phyloP scores from a whole-genome alignment of 345 rosid species.

The Ceriops decandra region DNA sequence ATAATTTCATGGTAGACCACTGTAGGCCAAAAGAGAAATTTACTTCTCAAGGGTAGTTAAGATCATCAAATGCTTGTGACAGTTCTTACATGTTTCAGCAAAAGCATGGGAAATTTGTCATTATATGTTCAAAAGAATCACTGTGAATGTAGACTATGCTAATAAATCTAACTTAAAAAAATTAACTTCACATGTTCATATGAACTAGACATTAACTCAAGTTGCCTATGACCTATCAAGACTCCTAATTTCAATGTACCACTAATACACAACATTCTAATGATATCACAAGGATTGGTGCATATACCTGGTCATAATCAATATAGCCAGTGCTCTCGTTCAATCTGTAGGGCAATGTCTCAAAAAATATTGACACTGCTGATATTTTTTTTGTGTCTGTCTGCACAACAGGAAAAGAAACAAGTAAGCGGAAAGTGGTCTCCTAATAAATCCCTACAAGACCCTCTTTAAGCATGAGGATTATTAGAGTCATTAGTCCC shows the following conservation, averaged over 20 bases:
- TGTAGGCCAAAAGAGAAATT: too few relatives aligned
- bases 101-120: too few relatives aligned
- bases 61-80: too few relatives aligned
- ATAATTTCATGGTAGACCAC: slow-evolving; percentile 1
- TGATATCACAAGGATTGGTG: too few relatives aligned
- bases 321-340: slow-evolving; percentile 93
- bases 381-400: slow-evolving; percentile 98
- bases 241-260: neutral
- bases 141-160: slow-evolving; percentile 1
- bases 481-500: too few relatives aligned
- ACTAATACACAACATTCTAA: too few relatives aligned
- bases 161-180: neutral
- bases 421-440: slow-evolving; percentile 5
- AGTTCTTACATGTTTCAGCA: too few relatives aligned
- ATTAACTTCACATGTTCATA: too few relatives aligned
- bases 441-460: neutral
- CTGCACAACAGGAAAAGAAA: slow-evolving; percentile 44
- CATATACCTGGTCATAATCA: slow-evolving; percentile 88
- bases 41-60: too few relatives aligned
- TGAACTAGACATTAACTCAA: too few relatives aligned
- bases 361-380: slow-evolving; percentile 97
- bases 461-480: neutral
- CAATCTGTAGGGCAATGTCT: slow-evolving; percentile 97
- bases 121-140: too few relatives aligned
- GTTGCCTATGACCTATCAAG: neutral